Conservation (phyloP, 345 rosid species). For the Eucalyptus erythrocorys region DNA sequence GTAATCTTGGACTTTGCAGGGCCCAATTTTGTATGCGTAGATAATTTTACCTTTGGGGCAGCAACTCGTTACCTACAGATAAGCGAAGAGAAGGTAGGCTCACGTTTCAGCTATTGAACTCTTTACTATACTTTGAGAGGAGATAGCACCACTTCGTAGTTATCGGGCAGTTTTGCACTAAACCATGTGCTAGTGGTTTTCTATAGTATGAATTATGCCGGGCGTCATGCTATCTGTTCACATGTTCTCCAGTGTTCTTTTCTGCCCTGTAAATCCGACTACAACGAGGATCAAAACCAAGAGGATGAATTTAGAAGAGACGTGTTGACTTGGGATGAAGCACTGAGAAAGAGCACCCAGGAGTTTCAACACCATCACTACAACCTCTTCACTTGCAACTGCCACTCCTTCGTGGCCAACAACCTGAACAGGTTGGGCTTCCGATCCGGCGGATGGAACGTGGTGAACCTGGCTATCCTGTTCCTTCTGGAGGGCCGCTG, state of each 20-base stretch:
- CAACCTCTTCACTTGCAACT: constrained; percentile 87
- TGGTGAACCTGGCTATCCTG: constrained; percentile 69
- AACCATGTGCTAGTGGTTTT: background rate
- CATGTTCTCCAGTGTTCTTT: constrained; percentile 13
- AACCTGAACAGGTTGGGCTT: constrained; percentile 72
- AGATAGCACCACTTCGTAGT: background rate
- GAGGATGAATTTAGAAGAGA: constrained; percentile 17
- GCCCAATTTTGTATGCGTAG: constrained; percentile 83
- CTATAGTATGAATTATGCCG: background rate
- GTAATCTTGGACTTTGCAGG: constrained; percentile 90
- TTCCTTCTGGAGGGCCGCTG: constrained; percentile 68
- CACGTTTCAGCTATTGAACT: background rate
- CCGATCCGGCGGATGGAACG: constrained; percentile 71
- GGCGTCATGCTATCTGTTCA: background rate
- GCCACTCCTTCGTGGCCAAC: constrained; percentile 94
- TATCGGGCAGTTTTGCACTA: background rate
- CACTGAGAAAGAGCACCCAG: constrained; percentile 53
- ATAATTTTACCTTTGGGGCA: constrained; percentile 75
- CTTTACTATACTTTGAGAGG: background rate
- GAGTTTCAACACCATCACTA: constrained; percentile 79
- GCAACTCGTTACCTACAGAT: constrained; percentile 73
- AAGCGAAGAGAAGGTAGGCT: constrained; percentile 49
- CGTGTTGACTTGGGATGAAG: constrained; percentile 58
- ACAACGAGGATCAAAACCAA: constrained; percentile 12
- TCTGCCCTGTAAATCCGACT: constrained; percentile 13